Percentiles rank a stretch among this genome's conserved stretches.
Conservation (phyloP, 805 yeast species). For the Yarrowia alimentaria region DNA sequence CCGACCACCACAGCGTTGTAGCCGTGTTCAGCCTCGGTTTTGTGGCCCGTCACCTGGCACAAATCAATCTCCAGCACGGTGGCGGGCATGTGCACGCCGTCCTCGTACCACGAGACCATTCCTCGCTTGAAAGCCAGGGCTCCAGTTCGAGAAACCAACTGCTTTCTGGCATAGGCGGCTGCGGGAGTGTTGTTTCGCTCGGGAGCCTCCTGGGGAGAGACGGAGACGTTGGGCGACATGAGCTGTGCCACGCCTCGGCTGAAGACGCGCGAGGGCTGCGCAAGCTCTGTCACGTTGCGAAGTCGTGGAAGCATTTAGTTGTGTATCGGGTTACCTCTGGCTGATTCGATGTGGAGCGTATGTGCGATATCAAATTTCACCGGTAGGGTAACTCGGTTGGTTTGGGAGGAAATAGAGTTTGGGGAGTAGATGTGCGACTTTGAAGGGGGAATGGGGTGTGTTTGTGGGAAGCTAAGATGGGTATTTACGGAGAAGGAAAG, state of each 20-base stretch:
- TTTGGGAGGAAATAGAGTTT: neutral
- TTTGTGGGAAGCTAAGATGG: no score
- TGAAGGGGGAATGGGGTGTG: no score
- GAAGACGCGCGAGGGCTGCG: conserved; percentile 14
- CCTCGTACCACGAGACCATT: conserved; percentile 76
- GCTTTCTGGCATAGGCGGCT: conserved; percentile 66
- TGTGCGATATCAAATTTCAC: neutral
- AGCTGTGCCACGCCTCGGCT: conserved; percentile 37
- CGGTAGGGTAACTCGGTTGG: neutral
- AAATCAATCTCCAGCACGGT: conserved; percentile 86
- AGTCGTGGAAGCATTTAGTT: conserved; percentile 20
- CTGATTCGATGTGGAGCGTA: neutral
- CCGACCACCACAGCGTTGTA: conserved; percentile 68
- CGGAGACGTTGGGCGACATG: conserved; percentile 37
- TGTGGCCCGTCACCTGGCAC: conserved; percentile 77
- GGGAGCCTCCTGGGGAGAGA: conserved; percentile 46
- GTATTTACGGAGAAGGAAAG: no score
- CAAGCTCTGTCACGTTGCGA: conserved; percentile 12
- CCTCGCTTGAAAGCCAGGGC: conserved; percentile 81
- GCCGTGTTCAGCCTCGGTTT: conserved; percentile 71
- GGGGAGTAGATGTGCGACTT: no score
- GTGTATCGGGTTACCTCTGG: no score
- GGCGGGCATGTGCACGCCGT: conserved; percentile 72
- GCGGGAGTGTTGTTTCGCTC: conserved; percentile 64
- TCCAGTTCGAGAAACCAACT: conserved; percentile 78